Evolutionary conservation across 495 filamentous ascomycete species (phyloP).

Genomic region (Daldinia vernicosa): DNA sequence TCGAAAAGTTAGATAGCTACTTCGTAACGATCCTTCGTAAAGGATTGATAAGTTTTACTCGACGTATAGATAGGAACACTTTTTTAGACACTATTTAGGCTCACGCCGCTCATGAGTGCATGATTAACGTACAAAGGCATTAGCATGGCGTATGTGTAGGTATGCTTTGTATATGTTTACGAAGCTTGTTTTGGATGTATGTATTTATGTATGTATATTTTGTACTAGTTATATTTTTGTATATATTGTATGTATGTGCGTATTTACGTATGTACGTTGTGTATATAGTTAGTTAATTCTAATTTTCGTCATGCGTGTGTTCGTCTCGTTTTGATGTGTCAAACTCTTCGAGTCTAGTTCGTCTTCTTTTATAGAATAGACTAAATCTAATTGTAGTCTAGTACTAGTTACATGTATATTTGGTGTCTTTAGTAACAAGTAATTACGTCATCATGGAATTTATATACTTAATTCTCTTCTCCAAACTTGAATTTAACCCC

Average conservation of each 20-base stretch:
- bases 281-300: slow-evolving; percentile 24
- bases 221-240: slow-evolving; percentile 10
- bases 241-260: not conserved
- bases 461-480: not conserved
- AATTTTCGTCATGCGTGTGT: slow-evolving; percentile 1
- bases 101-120: slow-evolving; percentile 48
- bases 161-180: slow-evolving; percentile 13
- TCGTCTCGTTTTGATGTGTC: slow-evolving; percentile 1
- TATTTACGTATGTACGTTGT: slow-evolving; percentile 14
- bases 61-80: slow-evolving; percentile 45
- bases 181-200: slow-evolving; percentile 15
- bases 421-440: not conserved
- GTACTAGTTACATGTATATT: not conserved
- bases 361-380: not conserved
- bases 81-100: slow-evolving; percentile 44
- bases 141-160: slow-evolving; percentile 37
- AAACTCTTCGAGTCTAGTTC: not conserved
- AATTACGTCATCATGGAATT: slow-evolving; percentile 15
- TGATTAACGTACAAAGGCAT: slow-evolving; percentile 40
- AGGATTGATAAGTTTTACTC: slow-evolving; percentile 21
- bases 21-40: slow-evolving; percentile 21
- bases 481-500: not conserved
- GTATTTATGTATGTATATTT: slow-evolving; percentile 12
- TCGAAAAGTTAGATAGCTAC: slow-evolving; percentile 41
- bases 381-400: not conserved